Evolutionary conservation across 805 yeast species (phyloP).

Genomic region (Hagleromyces aurorensis): DNA sequence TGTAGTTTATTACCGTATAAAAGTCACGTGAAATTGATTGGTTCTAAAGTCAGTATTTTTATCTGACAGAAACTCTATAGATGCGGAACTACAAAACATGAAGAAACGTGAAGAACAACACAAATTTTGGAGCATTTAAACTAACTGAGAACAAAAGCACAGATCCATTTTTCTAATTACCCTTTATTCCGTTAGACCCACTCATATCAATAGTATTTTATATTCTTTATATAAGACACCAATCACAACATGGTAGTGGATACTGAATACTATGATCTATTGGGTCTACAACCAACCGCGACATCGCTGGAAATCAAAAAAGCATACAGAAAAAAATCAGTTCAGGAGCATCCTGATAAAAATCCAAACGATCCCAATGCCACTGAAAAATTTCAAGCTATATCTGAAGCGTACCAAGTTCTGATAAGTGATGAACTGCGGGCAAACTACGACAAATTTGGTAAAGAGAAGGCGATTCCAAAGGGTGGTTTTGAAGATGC

Average conservation of each 20-base stretch:
- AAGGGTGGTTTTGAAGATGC: conserved; percentile 72
- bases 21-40: too few species aligned
- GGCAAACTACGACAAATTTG: conserved; percentile 63
- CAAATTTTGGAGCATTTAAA: too few species aligned
- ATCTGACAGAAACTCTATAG: too few species aligned
- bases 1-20: too few species aligned
- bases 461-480: conserved; percentile 65
- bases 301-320: conserved; percentile 63
- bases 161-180: too few species aligned
- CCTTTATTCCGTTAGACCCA: too few species aligned
- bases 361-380: conserved; percentile 72
- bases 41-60: too few species aligned
- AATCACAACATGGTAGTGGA: conserved; percentile 72
- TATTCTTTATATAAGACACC: neutral
- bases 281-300: conserved; percentile 52
- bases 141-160: too few species aligned
- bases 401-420: conserved; percentile 70
- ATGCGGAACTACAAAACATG: too few species aligned
- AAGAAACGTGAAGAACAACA: too few species aligned
- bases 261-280: conserved; percentile 60
- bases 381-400: conserved; percentile 56
- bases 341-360: conserved; percentile 74
- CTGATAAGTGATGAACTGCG: conserved; percentile 58
- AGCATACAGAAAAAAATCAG: conserved; percentile 71
- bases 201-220: neutral